Evolutionary conservation across 345 rosid species (phyloP), one percentile per base, ranked within the genome.

Genomic region (Diplotaxis tenuifolia): DNA sequence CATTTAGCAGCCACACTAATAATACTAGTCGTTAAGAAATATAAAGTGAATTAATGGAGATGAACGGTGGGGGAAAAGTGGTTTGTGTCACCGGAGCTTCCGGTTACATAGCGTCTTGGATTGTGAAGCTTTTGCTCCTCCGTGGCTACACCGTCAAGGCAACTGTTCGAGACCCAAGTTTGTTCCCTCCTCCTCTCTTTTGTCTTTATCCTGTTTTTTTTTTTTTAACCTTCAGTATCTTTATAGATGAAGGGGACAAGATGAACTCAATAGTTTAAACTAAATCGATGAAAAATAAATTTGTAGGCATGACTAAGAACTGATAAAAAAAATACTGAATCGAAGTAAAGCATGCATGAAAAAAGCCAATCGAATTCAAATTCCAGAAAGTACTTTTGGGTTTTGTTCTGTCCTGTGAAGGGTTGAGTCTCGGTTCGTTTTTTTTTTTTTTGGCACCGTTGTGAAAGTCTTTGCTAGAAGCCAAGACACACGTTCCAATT

Each of bases 31-130:
- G 32, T 4, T 7, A 25, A 25, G 14, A 34, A 12, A 38, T 21
- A 64, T 15, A 64, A 23, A 23, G 32, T 8, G 19, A 64, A 59
- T n/a, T n/a, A n/a, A n/a, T 28, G 52, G 20, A 15, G 11, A 82
- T 63, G 83, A 68, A 52, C 57, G 73, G 71, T 5, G 53, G 20
- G 65, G 79, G 77, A 58, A 71, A 78, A 49, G 78, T 79, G 16
- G 88, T 83, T 16, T 80, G 87, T 27, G 84, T 86, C 72, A 86
- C 83, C 9, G 90, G 83, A 74, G 90, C 81, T 50, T 82, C 84
- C 7, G 85, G 89, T 19, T 86, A 58, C 73, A 36, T 84, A 19
- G 89, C 85, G 0, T 83, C 85, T 45, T 82, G 90, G 84, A 62
- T 86, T 28, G 84, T 84, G 19, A 86, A 86, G 78, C 71, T 66